Evolutionary conservation across 257 asterid genomes (phyloP).

Genomic region (Petrea volubilis): DNA sequence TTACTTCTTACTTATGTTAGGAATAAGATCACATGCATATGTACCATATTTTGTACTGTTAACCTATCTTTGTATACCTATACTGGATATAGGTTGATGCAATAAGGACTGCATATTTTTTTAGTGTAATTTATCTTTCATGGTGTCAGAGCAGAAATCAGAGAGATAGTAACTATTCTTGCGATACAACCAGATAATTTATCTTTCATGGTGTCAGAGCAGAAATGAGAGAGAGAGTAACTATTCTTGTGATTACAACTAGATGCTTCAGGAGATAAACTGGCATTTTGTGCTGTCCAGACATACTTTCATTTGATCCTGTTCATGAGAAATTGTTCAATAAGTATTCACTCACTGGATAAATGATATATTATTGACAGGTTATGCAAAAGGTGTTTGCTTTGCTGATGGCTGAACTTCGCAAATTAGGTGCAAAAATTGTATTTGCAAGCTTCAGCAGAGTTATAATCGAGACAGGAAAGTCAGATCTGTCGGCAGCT

Average conservation of each 20-base stretch:
- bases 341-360: conserved; percentile 2
- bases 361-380: conserved; percentile 42
- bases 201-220: too few species aligned
- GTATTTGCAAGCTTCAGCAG: conserved; percentile 85
- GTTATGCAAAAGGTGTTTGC: conserved; percentile 96
- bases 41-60: too few species aligned
- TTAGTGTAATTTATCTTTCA: too few species aligned
- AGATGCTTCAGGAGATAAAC: conserved; percentile 6
- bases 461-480: conserved; percentile 89
- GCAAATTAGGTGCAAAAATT: conserved; percentile 84
- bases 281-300: conserved; percentile 5
- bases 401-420: conserved; percentile 88
- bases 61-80: too few species aligned
- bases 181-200: too few species aligned
- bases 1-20: too few species aligned
- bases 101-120: too few species aligned
- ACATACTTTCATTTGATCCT: conserved; percentile 7
- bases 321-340: neutral
- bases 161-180: too few species aligned
- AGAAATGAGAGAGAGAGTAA: too few species aligned
- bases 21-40: too few species aligned
- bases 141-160: too few species aligned
- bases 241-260: too few species aligned
- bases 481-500: conserved; percentile 81
- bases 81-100: neutral